Evolutionary conservation across 2,329 filamentous ascomycete species (phyloP).

Genomic region (Aspergillus sp.): DNA sequence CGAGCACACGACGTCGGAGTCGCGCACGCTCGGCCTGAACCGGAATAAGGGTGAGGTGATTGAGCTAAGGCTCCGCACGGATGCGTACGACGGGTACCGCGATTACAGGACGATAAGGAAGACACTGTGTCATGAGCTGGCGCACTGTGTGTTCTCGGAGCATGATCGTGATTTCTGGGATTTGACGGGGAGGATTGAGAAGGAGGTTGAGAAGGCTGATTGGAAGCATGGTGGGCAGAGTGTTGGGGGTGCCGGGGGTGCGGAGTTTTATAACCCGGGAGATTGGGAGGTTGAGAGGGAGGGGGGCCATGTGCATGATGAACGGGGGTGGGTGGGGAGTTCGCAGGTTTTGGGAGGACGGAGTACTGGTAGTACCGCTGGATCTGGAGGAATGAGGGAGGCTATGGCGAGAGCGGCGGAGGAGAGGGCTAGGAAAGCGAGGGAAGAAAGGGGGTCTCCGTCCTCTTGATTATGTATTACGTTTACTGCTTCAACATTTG

Average conservation of each 20-base stretch:
- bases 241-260: conserved; percentile 57
- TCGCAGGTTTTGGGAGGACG: conserved; percentile 70
- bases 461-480: conserved; percentile 1
- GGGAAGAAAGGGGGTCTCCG: conserved; percentile 35
- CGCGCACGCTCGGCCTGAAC: conserved; percentile 81
- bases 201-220: conserved; percentile 77
- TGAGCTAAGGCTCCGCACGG: conserved; percentile 85
- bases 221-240: conserved; percentile 71
- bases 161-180: conserved; percentile 92
- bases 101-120: conserved; percentile 90
- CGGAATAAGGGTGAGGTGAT: conserved; percentile 86
- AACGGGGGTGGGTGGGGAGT: conserved; percentile 76
- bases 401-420: conserved; percentile 73
- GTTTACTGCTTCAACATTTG: background rate
- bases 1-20: conserved; percentile 78
- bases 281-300: conserved; percentile 51
- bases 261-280: conserved; percentile 61
- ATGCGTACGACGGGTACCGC: conserved; percentile 89
- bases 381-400: conserved; percentile 67
- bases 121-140: conserved; percentile 91
- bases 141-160: conserved; percentile 82
- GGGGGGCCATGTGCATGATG: conserved; percentile 61
- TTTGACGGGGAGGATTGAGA: conserved; percentile 81
- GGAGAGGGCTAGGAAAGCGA: conserved; percentile 59
- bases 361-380: conserved; percentile 37